Evolutionary conservation across 352 stramenopile genomes (phyloP).

Genomic region (Phytophthora palmivora): DNA sequence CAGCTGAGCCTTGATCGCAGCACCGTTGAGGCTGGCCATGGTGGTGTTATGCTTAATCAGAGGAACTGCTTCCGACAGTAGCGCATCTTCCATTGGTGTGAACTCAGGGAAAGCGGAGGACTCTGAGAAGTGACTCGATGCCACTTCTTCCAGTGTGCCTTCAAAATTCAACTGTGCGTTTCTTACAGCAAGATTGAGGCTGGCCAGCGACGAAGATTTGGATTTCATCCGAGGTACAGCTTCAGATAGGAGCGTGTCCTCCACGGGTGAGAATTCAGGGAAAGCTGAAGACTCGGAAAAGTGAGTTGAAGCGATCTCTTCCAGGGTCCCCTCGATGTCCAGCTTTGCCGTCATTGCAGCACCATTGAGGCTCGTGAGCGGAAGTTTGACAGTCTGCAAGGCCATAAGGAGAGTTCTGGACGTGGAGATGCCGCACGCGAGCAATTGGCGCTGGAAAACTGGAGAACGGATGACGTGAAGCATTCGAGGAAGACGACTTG

Average conservation of each 20-base stretch:
- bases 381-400: conserved; percentile 14
- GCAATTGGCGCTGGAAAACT: conserved; percentile 13
- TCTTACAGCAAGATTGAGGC: conserved; percentile 23
- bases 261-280: conserved; percentile 59
- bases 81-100: conserved; percentile 53
- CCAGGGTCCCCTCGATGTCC: conserved; percentile 42
- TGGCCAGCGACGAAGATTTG: conserved; percentile 20
- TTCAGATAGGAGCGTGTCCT: conserved; percentile 66
- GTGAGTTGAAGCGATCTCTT: conserved; percentile 49
- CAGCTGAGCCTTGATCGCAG: too few species aligned
- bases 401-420: conserved; percentile 10
- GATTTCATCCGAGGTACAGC: too few species aligned
- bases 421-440: conserved; percentile 14
- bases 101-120: conserved; percentile 64
- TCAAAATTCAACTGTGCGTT: conserved; percentile 35
- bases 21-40: too few species aligned
- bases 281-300: conserved; percentile 75
- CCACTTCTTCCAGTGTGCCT: too few species aligned
- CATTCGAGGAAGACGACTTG: conserved; percentile 17
- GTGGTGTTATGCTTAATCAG: too few species aligned
- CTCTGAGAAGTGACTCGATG: conserved; percentile 59
- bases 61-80: too few species aligned
- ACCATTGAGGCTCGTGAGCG: conserved; percentile 34
- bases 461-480: conserved; percentile 22
- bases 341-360: conserved; percentile 34